Evolutionary conservation across 805 yeast species (phyloP), one percentile per base, ranked within the genome.

Genomic region (Candida pseudofarinosa): DNA sequence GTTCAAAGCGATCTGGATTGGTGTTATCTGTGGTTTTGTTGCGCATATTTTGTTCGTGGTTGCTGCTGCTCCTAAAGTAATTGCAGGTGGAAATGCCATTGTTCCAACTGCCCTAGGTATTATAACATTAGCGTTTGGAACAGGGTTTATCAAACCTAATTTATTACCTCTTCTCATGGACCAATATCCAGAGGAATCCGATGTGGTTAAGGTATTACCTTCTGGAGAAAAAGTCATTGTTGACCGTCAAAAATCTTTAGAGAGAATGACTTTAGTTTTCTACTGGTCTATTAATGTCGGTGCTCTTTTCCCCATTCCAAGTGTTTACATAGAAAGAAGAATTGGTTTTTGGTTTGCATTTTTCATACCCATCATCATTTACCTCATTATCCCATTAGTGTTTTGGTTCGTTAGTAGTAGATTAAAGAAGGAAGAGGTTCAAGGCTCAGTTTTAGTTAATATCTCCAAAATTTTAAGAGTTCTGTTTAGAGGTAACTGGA

Each of bases 171-270:
- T 73, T 38, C 56, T 73, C 43, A 59, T 72, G 62, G 87, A 66
- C 47, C 65, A 58, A 48, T 63, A 62, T 58, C 81, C 83, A 34
- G 77, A 79, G 59, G 69, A 76, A 45, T 71, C 75, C 51, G 83
- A 80, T 48, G 78, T 74, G 41, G 77, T 86, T 43, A 76, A 72
- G 59, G 77, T 74, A 4, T 67, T 75, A 44, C 74, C 76, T 49
- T 58, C 70, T 20, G 95, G 95, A 44, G 82, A 80, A 56, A 73
- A 74, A 38, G 90, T 85, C 30, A 79, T 84, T 52, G 63, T 75
- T 37, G 78, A 74, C 50, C 65, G 76, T 43, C 70, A 68, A 52
- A 61, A 69, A 42, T 56, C 75, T 6, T 56, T 73, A 44, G 70
- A 67, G 53, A 58, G 71, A 53, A 68, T 66, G 59, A 50, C 73